A percentile compares a stretch with the other conserved stretches of the same genome.
These are phyloP conservation scores for Yamadazyma takamatsuzukensis DNA, from an alignment of 805 yeast genomes.

Conservation along the genomic window DNA sequence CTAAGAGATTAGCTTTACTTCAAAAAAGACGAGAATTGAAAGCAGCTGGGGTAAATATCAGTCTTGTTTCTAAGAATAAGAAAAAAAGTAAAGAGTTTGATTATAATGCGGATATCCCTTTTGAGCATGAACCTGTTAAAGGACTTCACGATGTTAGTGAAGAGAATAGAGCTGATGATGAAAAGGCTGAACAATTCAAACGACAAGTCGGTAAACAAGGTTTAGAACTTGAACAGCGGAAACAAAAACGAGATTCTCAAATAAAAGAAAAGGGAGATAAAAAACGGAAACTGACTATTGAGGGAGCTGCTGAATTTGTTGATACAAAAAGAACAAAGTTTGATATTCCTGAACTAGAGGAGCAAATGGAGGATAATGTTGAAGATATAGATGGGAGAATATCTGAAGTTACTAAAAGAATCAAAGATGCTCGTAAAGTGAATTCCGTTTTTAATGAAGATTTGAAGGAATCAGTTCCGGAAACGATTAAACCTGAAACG, in stretches of 20 bases:
- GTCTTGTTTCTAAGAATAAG: constrained; percentile 50
- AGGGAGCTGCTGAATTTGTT: constrained; percentile 2
- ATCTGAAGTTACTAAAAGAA: constrained; percentile 26
- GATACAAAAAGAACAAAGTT: constrained; percentile 11
- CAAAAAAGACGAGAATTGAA: constrained; percentile 81
- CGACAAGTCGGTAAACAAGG: constrained; percentile 43
- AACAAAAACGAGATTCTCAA: constrained; percentile 18
- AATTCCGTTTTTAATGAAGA: constrained; percentile 33
- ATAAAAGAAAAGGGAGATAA: background rate
- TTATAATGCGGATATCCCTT: constrained; percentile 78
- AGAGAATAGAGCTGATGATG: constrained; percentile 47
- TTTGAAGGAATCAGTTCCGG: background rate
- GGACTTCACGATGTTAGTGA: constrained; percentile 67
- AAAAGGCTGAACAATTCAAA: constrained; percentile 40
- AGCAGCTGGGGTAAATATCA: constrained; percentile 65
- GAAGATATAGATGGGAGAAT: background rate
- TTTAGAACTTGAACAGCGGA: constrained; percentile 33
- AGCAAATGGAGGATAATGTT: no score
- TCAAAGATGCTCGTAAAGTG: constrained; percentile 24
- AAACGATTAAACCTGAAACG: constrained; percentile 4
- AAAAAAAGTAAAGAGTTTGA: constrained; percentile 63
- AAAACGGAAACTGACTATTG: constrained; percentile 2
- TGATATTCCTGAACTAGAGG: constrained; percentile 14
- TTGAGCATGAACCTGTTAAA: constrained; percentile 62
- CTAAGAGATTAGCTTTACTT: constrained; percentile 66